A percentile compares a stretch with the other conserved stretches of the same genome.
Evolutionary conservation across 1,139 yeast genomes (phyloP).

Genomic region (Diutina rugosa): DNA sequence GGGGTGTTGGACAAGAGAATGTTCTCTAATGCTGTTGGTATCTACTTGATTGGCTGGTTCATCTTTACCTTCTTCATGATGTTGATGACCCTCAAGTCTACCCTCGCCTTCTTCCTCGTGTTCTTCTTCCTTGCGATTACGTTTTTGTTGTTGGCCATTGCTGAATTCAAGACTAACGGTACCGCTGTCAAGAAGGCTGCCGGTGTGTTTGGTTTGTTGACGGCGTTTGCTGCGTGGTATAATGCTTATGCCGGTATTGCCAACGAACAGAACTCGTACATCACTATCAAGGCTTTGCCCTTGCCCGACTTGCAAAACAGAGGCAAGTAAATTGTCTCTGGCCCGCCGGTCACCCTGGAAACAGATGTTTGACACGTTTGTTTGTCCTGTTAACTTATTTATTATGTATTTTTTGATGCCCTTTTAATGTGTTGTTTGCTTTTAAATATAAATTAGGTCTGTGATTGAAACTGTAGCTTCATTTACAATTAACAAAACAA

Average conservation of each 20-base stretch:
- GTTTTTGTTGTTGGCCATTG: conserved; percentile 53
- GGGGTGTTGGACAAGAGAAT: conserved; percentile 23
- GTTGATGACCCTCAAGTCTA: conserved; percentile 63
- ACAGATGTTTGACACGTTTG: not conserved
- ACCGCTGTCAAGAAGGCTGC: conserved; percentile 43
- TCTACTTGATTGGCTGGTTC: conserved; percentile 68
- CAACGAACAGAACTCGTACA: conserved; percentile 53
- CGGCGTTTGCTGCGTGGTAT: conserved; percentile 78
- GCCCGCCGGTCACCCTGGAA: not conserved
- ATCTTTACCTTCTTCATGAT: conserved; percentile 62
- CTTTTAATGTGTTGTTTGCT: not conserved
- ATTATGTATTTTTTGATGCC: conserved; percentile 1
- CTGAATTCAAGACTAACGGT: conserved; percentile 26
- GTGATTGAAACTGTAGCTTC: not conserved
- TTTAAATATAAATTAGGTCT: conserved; percentile 1
- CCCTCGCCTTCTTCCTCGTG: conserved; percentile 59
- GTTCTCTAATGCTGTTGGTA: conserved; percentile 45
- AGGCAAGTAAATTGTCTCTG: not conserved
- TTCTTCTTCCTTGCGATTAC: conserved; percentile 56
- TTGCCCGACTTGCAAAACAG: conserved; percentile 13
- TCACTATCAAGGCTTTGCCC: conserved; percentile 40
- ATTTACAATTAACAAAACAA: too few species aligned
- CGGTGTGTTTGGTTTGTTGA: conserved; percentile 69
- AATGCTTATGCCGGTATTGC: conserved; percentile 90
- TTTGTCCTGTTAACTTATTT: conserved; percentile 1